A percentile compares a stretch with the other conserved stretches of the same genome.
phyloP scores from a whole-genome alignment of 75 land plant species.

The Picea sitchensis region DNA sequence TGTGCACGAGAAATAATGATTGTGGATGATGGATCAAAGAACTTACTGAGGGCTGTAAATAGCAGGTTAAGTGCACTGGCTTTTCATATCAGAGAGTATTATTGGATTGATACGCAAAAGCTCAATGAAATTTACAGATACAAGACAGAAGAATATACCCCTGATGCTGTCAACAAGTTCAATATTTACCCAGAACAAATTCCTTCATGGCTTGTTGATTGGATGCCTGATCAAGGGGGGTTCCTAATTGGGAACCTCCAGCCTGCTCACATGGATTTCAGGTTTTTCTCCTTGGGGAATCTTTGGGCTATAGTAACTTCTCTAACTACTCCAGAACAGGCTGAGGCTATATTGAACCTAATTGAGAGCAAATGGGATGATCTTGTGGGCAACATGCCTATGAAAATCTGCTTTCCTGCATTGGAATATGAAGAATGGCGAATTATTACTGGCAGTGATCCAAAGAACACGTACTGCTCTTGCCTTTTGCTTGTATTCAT shows the following conservation, averaged over 20 bases:
- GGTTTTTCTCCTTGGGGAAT: slow-evolving; percentile 83
- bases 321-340: slow-evolving; percentile 64
- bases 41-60: slow-evolving; percentile 59
- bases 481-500: background rate
- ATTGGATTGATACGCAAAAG: slow-evolving; percentile 79
- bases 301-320: slow-evolving; percentile 70
- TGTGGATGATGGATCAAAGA: slow-evolving; percentile 56
- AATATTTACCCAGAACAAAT: slow-evolving; percentile 88
- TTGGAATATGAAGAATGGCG: slow-evolving; percentile 80
- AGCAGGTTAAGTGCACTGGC: slow-evolving; percentile 76
- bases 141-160: slow-evolving; percentile 84
- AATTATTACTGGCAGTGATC: slow-evolving; percentile 86
- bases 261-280: slow-evolving; percentile 88
- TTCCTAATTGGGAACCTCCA: slow-evolving; percentile 84
- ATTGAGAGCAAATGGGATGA: slow-evolving; percentile 83
- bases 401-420: slow-evolving; percentile 80
- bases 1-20: slow-evolving; percentile 73
- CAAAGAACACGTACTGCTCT: slow-evolving; percentile 73
- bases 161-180: slow-evolving; percentile 79
- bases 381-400: slow-evolving; percentile 69
- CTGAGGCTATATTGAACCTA: slow-evolving; percentile 51
- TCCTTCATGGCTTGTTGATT: slow-evolving; percentile 72
- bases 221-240: slow-evolving; percentile 80
- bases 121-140: slow-evolving; percentile 84
- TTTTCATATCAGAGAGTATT: slow-evolving; percentile 79